Evolutionary conservation across 2,329 filamentous ascomycete genomes (phyloP).

Genomic region (Aspergillus sp.): DNA sequence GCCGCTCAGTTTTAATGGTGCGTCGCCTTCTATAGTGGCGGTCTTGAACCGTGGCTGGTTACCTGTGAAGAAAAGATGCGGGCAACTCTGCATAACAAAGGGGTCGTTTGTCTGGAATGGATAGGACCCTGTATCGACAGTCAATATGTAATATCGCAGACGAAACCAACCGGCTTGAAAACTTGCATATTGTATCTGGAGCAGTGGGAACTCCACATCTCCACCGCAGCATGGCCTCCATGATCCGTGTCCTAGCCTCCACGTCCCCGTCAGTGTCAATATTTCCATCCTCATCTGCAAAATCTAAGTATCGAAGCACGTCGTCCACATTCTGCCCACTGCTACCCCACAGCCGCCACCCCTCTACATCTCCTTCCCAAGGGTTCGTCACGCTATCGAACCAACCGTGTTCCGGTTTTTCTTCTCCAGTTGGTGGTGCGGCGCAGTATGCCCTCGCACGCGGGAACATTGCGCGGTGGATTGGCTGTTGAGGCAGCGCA

Average conservation of each 20-base stretch:
- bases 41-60: constrained; percentile 80
- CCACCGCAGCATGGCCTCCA: constrained; percentile 95
- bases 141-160: not conserved
- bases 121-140: constrained; percentile 70
- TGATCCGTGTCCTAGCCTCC: constrained; percentile 77
- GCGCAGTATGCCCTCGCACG: constrained; percentile 66
- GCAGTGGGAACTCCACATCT: constrained; percentile 88
- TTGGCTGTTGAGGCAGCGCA: constrained; percentile 86
- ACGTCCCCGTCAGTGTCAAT: constrained; percentile 43
- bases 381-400: constrained; percentile 91
- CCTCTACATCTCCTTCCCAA: constrained; percentile 86
- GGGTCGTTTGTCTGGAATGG: constrained; percentile 93
- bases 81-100: constrained; percentile 80
- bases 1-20: constrained; percentile 32
- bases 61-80: constrained; percentile 88
- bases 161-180: not conserved
- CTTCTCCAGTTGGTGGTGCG: constrained; percentile 33
- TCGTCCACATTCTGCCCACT: constrained; percentile 94
- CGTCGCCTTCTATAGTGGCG: constrained; percentile 60
- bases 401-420: constrained; percentile 61
- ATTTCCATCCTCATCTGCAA: constrained; percentile 30
- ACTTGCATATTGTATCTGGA: constrained; percentile 89
- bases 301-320: constrained; percentile 82
- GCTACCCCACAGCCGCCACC: constrained; percentile 82
- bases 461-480: constrained; percentile 90